These are phyloP conservation scores for Lanmaoa rubissima DNA, from an alignment of 768 basidiomycete species.

Conservation along the genomic window DNA sequence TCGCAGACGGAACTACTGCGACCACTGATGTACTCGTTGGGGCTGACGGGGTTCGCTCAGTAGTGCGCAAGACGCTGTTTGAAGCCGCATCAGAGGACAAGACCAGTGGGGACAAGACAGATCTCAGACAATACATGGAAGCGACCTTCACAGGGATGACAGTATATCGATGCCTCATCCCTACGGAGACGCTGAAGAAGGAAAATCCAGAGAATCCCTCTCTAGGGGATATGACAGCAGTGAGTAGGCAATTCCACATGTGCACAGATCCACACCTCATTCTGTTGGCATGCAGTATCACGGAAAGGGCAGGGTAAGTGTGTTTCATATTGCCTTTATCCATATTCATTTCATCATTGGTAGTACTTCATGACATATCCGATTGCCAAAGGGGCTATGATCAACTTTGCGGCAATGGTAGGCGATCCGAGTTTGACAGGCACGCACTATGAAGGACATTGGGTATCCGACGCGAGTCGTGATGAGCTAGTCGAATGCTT, in stretches of 20 bases:
- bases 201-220: conserved; percentile 16
- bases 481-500: conserved; percentile 33
- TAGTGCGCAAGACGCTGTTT: conserved; percentile 25
- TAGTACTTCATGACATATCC: conserved; percentile 43
- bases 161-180: conserved; percentile 39
- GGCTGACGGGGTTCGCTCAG: conserved; percentile 42
- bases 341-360: background rate
- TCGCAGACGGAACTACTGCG: conserved; percentile 16
- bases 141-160: conserved; percentile 43
- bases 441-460: conserved; percentile 31
- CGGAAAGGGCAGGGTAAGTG: conserved; percentile 6
- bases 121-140: conserved; percentile 16
- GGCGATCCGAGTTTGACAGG: conserved; percentile 30
- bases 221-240: conserved; percentile 6
- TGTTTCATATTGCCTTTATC: background rate
- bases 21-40: conserved; percentile 44
- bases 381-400: conserved; percentile 32
- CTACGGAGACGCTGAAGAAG: conserved; percentile 31
- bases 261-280: conserved; percentile 5
- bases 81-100: conserved; percentile 7
- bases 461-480: conserved; percentile 27
- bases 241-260: conserved; percentile 9
- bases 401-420: conserved; percentile 37
- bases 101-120: background rate
- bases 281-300: conserved; percentile 8